These are phyloP conservation scores for Kwoniella sp. DNA, from an alignment of 768 basidiomycete species.

Conservation along the genomic window DNA sequence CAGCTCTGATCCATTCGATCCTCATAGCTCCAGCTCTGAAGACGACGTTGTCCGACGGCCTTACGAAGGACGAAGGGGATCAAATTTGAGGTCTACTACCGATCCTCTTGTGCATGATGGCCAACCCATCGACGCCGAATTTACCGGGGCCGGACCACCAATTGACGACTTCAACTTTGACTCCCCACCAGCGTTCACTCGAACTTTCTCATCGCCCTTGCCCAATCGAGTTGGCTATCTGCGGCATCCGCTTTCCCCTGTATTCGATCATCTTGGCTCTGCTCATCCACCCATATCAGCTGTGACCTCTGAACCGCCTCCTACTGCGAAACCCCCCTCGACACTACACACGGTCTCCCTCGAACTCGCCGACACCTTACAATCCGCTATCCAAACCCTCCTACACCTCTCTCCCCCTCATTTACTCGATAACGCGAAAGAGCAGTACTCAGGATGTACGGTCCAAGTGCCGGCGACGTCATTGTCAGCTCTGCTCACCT, in stretches of 20 bases:
- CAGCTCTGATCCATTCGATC: constrained; percentile 21
- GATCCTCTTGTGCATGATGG: constrained; percentile 25
- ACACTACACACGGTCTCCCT: constrained; percentile 63
- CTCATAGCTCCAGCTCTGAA: constrained; percentile 24
- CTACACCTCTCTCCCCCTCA: constrained; percentile 88
- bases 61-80: constrained; percentile 4
- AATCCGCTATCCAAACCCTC: constrained; percentile 87
- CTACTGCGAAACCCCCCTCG: constrained; percentile 11
- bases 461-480: constrained; percentile 83
- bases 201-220: constrained; percentile 78
- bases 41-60: constrained; percentile 9
- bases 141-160: constrained; percentile 15
- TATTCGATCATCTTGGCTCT: constrained; percentile 15
- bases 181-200: constrained; percentile 64
- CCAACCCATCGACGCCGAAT: constrained; percentile 30
- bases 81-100: constrained; percentile 17
- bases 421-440: constrained; percentile 86
- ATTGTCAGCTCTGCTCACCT: constrained; percentile 82
- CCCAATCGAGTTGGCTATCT: constrained; percentile 76
- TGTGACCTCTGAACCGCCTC: constrained; percentile 17
- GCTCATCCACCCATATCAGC: constrained; percentile 21
- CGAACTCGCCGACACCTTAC: constrained; percentile 87
- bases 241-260: constrained; percentile 63
- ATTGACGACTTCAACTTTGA: constrained; percentile 25
- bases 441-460: constrained; percentile 87